phyloP scores from a whole-genome alignment of 805 yeast species.

The Candida ovalis region DNA sequence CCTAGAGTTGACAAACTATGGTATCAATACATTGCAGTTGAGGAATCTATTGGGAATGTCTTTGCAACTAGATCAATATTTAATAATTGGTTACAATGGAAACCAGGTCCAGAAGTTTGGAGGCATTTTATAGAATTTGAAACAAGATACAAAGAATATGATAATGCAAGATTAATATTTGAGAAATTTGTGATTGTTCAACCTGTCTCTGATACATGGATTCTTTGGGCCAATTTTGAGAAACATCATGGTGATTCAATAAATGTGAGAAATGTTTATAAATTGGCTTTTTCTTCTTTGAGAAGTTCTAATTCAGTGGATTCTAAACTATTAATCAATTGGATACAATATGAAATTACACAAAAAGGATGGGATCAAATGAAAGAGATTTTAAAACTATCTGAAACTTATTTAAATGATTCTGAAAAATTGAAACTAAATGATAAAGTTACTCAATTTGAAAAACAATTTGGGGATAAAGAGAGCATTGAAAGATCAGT shows the following conservation, averaged over 20 bases:
- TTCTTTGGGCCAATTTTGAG: conserved; percentile 73
- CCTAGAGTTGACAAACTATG: conserved; percentile 85
- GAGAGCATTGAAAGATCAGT: conserved; percentile 52
- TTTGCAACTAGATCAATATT: conserved; percentile 61
- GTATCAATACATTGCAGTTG: conserved; percentile 78
- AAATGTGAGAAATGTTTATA: conserved; percentile 60
- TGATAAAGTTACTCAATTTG: conserved; percentile 51
- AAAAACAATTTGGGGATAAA: conserved; percentile 58
- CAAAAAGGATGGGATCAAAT: conserved; percentile 62
- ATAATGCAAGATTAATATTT: conserved; percentile 56
- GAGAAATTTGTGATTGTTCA: conserved; percentile 51
- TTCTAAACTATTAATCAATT: conserved; percentile 40
- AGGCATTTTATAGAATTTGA: conserved; percentile 71
- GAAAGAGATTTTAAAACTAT: conserved; percentile 50
- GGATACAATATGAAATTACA: conserved; percentile 71
- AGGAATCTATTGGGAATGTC: conserved; percentile 69
- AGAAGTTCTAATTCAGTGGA: conserved; percentile 30
- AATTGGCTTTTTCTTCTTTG: conserved; percentile 59
- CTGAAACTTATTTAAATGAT: conserved; percentile 38
- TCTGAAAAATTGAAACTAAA: conserved; percentile 35
- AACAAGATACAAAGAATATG: conserved; percentile 49
- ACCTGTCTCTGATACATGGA: conserved; percentile 60
- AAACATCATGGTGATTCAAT: conserved; percentile 41
- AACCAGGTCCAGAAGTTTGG: conserved; percentile 68
- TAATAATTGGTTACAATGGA: conserved; percentile 79